Base-by-base conservation (phyloP, 805 yeast species). In the Pichia paraexigua region DNA sequence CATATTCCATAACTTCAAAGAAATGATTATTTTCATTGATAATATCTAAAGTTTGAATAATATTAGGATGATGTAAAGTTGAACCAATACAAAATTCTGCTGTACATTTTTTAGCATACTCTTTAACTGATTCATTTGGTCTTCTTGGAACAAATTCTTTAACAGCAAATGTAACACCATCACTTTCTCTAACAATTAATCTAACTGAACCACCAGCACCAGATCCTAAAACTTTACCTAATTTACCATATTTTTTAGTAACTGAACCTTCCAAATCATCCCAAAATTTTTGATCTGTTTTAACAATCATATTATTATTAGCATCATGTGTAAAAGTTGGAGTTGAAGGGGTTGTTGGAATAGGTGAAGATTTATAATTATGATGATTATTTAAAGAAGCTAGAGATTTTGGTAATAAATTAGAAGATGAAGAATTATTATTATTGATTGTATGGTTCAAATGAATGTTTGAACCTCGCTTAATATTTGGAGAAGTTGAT, bases 161-260 rank as follows among this genome's bases (percentile, higher is more conserved):
- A 18, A 87, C 94, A 1, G 95, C 95, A 71, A 87, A 86, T 0
- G 86, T 79, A 39, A 78, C 78, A 59, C 80, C 79, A 66, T 86
- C 92, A 41, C 79, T 69, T 43, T 85, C 83, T 60, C 92, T 77
- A 10, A 76, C 77, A 24, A 87, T 74, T 44, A 86, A 70, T 58
- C 86, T 75, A n/a, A 87, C 95, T 1, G 90, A 79, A 8, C 95
- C 95, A 46, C 95, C 95, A 13, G 94, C 95, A 51, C 95, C 95
- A 1, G 89, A 81, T 18, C 95, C 95, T 45, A 87, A 66, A 52
- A 83, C 76, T 63, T 84, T 83, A 47, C 92, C 91, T 55, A 84
- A 65, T 57, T 79, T 83, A 51, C 92, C 88, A 63, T 86, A 87
- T 60, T 85, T 82, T 53, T 73, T 74, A 13, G 75, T 74, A 46